Conservation (phyloP, 2,329 filamentous ascomycete species). For the Thielaviopsis populi region DNA sequence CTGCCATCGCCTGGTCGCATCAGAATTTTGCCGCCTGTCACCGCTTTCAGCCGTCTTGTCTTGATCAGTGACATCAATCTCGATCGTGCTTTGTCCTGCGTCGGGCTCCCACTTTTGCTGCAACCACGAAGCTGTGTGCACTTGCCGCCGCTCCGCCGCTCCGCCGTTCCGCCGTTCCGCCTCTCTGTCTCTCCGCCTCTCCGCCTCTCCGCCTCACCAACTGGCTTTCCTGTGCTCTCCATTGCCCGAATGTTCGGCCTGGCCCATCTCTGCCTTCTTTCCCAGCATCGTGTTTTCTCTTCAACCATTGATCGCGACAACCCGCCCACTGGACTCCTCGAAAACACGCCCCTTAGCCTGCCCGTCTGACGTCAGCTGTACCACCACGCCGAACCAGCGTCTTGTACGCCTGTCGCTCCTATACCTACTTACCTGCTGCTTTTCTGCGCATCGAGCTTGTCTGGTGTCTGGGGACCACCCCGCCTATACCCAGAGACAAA, state of each 20-base stretch:
- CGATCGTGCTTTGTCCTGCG: not conserved
- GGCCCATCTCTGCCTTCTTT: not conserved
- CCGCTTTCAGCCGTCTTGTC: constrained; percentile 7
- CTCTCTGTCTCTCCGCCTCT: too few relatives aligned
- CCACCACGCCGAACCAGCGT: not conserved
- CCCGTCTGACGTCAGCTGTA: not conserved
- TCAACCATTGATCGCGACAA: not conserved
- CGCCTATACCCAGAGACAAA: not conserved
- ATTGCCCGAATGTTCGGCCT: too few relatives aligned
- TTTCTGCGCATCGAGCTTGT: not conserved
- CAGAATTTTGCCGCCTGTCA: not conserved
- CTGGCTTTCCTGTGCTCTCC: too few relatives aligned
- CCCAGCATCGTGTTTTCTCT: not conserved
- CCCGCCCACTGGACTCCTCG: not conserved
- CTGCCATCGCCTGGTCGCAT: not conserved
- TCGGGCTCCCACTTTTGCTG: not conserved
- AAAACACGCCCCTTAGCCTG: not conserved
- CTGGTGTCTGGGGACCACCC: not conserved
- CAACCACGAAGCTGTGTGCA: not conserved
- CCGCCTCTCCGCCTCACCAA: not conserved
- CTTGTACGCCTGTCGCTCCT: not conserved
- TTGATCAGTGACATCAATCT: constrained; percentile 13
- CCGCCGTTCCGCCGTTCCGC: too few relatives aligned
- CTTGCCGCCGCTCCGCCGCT: too few relatives aligned
- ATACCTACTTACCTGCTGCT: not conserved